phyloP scores from a whole-genome alignment of 2,329 filamentous ascomycete genomes.

The Aspergillus texensis region DNA sequence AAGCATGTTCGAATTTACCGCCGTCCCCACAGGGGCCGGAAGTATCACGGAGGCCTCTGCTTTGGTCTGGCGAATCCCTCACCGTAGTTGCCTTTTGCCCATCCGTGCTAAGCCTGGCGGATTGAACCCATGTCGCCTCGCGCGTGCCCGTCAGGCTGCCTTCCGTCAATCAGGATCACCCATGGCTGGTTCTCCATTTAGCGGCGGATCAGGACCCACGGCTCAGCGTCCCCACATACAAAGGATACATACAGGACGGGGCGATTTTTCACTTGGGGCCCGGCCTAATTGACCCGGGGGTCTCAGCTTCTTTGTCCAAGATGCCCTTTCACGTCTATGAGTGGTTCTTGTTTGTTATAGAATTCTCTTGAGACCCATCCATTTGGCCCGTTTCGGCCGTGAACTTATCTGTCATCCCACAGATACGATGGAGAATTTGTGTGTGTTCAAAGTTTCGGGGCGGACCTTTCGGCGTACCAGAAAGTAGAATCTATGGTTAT shows the following conservation, averaged over 20 bases:
- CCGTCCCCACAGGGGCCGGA: constrained; percentile 20
- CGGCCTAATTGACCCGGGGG: constrained; percentile 15
- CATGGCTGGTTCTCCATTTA: constrained; percentile 21
- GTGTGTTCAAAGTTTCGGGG: constrained; percentile 27
- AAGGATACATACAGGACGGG: constrained; percentile 9
- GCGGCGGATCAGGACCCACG: constrained; percentile 31
- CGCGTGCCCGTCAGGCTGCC: constrained; percentile 17
- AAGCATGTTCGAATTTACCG: constrained; percentile 23
- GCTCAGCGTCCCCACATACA: constrained; percentile 25
- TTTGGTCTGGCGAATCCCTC: constrained; percentile 20
- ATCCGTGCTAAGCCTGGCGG: constrained; percentile 19
- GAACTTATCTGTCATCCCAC: constrained; percentile 5
- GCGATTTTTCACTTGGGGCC: constrained; percentile 8
- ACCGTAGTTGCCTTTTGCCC: constrained; percentile 8
- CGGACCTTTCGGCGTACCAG: constrained; percentile 33
- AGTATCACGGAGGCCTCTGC: constrained; percentile 21
- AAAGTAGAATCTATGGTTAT: constrained; percentile 6
- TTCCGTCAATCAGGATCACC: constrained; percentile 21
- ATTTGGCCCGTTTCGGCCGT: constrained; percentile 13
- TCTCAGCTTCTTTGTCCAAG: constrained; percentile 19
- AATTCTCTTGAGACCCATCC: constrained; percentile 9
- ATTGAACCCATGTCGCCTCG: constrained; percentile 18
- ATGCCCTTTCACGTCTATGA: constrained; percentile 11
- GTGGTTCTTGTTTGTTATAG: constrained; percentile 10
- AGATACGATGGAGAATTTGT: constrained; percentile 4